phyloP scores from a whole-genome alignment of 2,329 filamentous ascomycete species.

The Aspergillus fijiensis region DNA sequence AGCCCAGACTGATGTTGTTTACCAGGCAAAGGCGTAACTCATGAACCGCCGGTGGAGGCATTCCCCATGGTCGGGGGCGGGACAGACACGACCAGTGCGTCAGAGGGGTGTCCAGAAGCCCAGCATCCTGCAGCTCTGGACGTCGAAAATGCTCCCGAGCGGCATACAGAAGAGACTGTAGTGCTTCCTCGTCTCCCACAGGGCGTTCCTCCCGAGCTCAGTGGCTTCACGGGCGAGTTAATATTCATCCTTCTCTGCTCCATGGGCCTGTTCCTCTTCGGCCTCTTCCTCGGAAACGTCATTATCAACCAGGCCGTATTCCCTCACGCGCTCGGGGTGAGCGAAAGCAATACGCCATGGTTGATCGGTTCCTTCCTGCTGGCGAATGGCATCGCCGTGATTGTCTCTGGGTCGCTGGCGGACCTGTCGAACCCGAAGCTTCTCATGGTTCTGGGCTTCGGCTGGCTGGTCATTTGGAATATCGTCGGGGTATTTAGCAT shows the following conservation, averaged over 20 bases:
- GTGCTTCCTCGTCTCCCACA: too few relatives aligned
- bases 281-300: neutral
- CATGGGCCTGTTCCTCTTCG: slow-evolving; percentile 2
- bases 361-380: slow-evolving; percentile 39
- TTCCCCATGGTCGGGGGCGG: too few relatives aligned
- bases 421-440: slow-evolving; percentile 40
- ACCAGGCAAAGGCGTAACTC: too few relatives aligned
- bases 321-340: slow-evolving; percentile 22
- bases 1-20: too few relatives aligned
- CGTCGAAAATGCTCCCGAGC: too few relatives aligned
- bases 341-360: slow-evolving; percentile 40
- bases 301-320: neutral
- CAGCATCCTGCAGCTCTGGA: too few relatives aligned
- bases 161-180: too few relatives aligned
- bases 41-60: too few relatives aligned
- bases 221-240: too few relatives aligned
- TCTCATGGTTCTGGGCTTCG: slow-evolving; percentile 9
- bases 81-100: too few relatives aligned
- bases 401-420: slow-evolving; percentile 30
- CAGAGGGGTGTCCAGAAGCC: too few relatives aligned
- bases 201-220: too few relatives aligned
- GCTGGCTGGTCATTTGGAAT: slow-evolving; percentile 2
- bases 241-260: neutral
- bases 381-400: slow-evolving; percentile 40
- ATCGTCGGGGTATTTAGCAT: neutral